These are phyloP conservation scores for Begonia masoniana DNA, from an alignment of 306 rosid species.

Conservation along the genomic window DNA sequence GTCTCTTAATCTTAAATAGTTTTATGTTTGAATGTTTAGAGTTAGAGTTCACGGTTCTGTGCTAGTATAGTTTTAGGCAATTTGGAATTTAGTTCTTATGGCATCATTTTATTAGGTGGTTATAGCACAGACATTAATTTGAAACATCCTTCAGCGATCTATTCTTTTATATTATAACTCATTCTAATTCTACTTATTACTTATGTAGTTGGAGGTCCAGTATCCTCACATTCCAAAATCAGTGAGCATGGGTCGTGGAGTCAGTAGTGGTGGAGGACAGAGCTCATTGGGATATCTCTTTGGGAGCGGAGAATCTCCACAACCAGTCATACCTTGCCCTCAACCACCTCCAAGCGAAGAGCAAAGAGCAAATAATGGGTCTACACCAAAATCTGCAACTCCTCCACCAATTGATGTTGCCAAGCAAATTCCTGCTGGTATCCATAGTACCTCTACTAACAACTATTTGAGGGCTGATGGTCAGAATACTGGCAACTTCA, in stretches of 20 bases:
- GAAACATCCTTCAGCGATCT: no score
- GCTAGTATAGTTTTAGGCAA: not conserved
- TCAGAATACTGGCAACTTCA: conserved; percentile 92
- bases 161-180: conserved; percentile 1
- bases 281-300: conserved; percentile 95
- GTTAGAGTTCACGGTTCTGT: no score
- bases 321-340: conserved; percentile 31
- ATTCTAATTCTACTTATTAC: not conserved
- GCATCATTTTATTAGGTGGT: not conserved
- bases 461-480: conserved; percentile 75
- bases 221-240: not conserved
- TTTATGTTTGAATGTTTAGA: no score
- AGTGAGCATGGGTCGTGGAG: conserved; percentile 92
- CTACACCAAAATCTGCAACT: conserved; percentile 50
- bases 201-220: no score
- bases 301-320: conserved; percentile 83
- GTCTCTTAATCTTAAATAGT: no score
- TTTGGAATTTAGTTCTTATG: not conserved
- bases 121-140: not conserved
- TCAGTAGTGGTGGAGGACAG: conserved; percentile 97
- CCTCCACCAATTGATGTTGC: conserved; percentile 34
- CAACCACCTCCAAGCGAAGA: conserved; percentile 34
- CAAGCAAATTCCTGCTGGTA: conserved; percentile 90
- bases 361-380: conserved; percentile 24
- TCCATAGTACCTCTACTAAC: conserved; percentile 63